Evolutionary conservation across 1,284 basidiomycete genomes (phyloP).

Genomic region (Cryptococcus sp.): DNA sequence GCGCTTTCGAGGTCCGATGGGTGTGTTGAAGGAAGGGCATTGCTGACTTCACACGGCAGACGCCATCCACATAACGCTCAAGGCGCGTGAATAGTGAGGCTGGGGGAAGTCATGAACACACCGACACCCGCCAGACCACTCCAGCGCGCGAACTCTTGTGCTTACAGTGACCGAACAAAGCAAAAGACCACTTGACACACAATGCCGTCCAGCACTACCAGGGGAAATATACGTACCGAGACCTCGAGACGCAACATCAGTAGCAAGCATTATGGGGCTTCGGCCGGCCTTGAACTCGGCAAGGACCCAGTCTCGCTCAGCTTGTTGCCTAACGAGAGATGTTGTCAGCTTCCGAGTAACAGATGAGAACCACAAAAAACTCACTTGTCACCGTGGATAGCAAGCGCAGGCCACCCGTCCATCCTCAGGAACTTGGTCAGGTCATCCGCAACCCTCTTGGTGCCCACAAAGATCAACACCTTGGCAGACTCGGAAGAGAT

Average conservation of each 20-base stretch:
- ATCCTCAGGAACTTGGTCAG: slow-evolving; percentile 95
- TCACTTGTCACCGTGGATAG: slow-evolving; percentile 95
- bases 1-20: slow-evolving; percentile 17
- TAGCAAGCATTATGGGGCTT: slow-evolving; percentile 96
- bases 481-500: slow-evolving; percentile 97
- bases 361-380: slow-evolving; percentile 7
- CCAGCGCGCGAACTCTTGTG: slow-evolving; percentile 17
- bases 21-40: slow-evolving; percentile 3
- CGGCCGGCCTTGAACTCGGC: slow-evolving; percentile 97
- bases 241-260: slow-evolving; percentile 97
- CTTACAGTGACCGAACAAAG: slow-evolving; percentile 12
- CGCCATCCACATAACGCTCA: slow-evolving; percentile 4
- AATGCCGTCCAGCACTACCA: slow-evolving; percentile 14
- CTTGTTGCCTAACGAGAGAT: slow-evolving; percentile 60
- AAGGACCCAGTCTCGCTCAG: slow-evolving; percentile 97
- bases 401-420: slow-evolving; percentile 97
- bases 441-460: slow-evolving; percentile 96
- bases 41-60: slow-evolving; percentile 7
- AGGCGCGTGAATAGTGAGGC: slow-evolving; percentile 1
- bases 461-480: slow-evolving; percentile 97
- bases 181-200: slow-evolving; percentile 7
- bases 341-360: slow-evolving; percentile 18
- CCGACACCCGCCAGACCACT: slow-evolving; percentile 15
- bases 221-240: slow-evolving; percentile 73
- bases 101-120: slow-evolving; percentile 8